These are phyloP conservation scores for Monosporascus cannonballus DNA, from an alignment of 2,329 filamentous ascomycete species.

Conservation along the genomic window DNA sequence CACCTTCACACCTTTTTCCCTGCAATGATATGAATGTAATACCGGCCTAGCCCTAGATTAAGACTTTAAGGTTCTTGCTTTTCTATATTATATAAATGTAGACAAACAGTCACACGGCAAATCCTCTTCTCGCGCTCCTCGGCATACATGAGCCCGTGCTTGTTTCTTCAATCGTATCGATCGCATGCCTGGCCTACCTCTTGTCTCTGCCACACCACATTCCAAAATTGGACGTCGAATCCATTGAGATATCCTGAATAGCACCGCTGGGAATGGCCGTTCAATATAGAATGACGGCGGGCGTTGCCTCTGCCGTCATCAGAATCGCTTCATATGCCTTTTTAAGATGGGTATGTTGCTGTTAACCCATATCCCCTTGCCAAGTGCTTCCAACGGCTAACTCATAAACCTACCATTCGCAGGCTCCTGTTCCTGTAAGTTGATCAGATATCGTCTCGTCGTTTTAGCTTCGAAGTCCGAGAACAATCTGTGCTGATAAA, in stretches of 20 bases:
- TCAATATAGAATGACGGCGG: conserved; percentile 23
- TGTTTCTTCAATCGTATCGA: background rate
- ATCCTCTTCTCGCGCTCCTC: conserved; percentile 10
- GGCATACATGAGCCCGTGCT: conserved; percentile 1
- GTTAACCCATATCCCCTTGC: background rate
- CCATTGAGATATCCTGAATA: too few relatives aligned
- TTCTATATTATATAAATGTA: background rate
- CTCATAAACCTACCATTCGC: background rate
- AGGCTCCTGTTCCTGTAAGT: conserved; percentile 27
- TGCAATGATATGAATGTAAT: too few relatives aligned
- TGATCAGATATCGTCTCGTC: background rate
- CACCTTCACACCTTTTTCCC: background rate
- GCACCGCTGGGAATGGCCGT: conserved; percentile 11
- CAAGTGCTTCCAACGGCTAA: conserved; percentile 11
- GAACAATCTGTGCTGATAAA: conserved; percentile 6
- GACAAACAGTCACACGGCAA: background rate
- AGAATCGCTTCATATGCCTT: conserved; percentile 50
- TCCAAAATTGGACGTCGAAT: background rate
- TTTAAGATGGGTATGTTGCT: conserved; percentile 51
- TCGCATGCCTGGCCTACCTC: background rate
- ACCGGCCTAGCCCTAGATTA: too few relatives aligned
- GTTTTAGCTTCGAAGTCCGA: background rate
- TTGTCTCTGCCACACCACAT: background rate
- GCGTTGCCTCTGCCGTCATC: conserved; percentile 43
- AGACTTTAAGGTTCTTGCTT: too few relatives aligned